Evolutionary conservation across 75 land plant genomes (phyloP).

Genomic region (Ceratopteris richardii): DNA sequence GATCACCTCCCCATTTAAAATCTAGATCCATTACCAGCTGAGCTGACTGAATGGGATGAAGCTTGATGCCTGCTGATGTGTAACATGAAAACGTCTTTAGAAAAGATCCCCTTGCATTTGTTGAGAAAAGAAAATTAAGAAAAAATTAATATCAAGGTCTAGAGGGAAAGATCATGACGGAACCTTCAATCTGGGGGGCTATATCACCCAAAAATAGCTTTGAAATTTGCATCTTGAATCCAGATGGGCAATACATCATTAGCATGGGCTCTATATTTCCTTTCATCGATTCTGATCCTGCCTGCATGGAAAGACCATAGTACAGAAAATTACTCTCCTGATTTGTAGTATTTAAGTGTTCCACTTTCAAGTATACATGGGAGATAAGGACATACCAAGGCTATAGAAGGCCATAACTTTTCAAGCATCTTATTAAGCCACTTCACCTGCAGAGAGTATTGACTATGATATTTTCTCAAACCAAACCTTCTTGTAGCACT

Average conservation of each 20-base stretch:
- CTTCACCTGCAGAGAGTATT: conserved; percentile 53
- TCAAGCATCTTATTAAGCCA: conserved; percentile 85
- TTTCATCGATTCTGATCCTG: conserved; percentile 48
- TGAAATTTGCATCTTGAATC: conserved; percentile 77
- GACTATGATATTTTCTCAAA: background rate
- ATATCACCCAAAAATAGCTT: conserved; percentile 83
- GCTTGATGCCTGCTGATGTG: conserved; percentile 52
- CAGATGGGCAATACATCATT: conserved; percentile 82
- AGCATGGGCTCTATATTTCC: conserved; percentile 79
- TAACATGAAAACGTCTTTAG: too few species aligned
- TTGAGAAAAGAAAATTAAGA: too few species aligned
- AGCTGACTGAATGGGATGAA: conserved; percentile 73
- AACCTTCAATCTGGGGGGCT: conserved; percentile 95
- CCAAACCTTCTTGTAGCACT: too few species aligned
- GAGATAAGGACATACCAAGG: conserved; percentile 46
- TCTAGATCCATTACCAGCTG: conserved; percentile 94
- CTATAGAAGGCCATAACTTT: conserved; percentile 93
- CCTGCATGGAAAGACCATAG: conserved; percentile 35
- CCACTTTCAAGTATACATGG: too few species aligned
- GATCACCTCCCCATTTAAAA: conserved; percentile 93
- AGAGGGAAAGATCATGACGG: background rate
- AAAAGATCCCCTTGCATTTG: too few species aligned
- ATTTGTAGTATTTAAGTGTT: too few species aligned
- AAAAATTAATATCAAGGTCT: too few species aligned
- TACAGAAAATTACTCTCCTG: too few species aligned